A percentile compares a stretch with the other conserved stretches of the same genome.
Conservation (phyloP, 176 grass and related monocot species). For the Oryza nivara region DNA sequence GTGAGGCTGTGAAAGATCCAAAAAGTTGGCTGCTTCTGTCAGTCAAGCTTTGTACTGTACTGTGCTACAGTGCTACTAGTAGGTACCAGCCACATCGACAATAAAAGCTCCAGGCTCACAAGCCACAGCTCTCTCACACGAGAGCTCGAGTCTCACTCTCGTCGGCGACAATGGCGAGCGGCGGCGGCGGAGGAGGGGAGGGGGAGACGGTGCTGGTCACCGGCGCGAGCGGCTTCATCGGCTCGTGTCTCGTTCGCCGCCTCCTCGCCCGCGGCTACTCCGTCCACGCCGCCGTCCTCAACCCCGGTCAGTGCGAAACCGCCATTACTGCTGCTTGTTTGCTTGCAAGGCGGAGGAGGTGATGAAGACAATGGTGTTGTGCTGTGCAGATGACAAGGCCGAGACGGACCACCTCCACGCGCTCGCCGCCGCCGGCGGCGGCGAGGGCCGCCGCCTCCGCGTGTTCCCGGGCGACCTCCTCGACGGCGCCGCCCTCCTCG, state of each 20-base stretch:
- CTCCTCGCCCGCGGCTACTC: constrained; percentile 77
- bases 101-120: too few relatives aligned
- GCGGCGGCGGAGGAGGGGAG: background rate
- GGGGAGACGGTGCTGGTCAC: constrained; percentile 66
- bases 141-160: background rate
- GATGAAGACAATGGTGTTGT: background rate
- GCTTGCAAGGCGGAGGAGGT: background rate
- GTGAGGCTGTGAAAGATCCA: background rate
- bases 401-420: constrained; percentile 85
- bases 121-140: too few relatives aligned
- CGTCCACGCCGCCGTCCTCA: constrained; percentile 79
- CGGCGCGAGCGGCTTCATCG: constrained; percentile 92
- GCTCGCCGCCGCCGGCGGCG: constrained; percentile 51
- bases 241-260: constrained; percentile 62
- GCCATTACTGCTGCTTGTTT: background rate
- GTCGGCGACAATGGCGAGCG: constrained; percentile 11
- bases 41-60: background rate
- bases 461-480: constrained; percentile 81
- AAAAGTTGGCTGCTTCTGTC: background rate
- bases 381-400: constrained; percentile 58
- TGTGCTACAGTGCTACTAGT: background rate
- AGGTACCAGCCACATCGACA: background rate
- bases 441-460: constrained; percentile 33
- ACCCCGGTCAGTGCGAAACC: constrained; percentile 47
- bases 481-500: constrained; percentile 55